phyloP scores from a whole-genome alignment of 257 asterid genomes.

The Avicennia marina region DNA sequence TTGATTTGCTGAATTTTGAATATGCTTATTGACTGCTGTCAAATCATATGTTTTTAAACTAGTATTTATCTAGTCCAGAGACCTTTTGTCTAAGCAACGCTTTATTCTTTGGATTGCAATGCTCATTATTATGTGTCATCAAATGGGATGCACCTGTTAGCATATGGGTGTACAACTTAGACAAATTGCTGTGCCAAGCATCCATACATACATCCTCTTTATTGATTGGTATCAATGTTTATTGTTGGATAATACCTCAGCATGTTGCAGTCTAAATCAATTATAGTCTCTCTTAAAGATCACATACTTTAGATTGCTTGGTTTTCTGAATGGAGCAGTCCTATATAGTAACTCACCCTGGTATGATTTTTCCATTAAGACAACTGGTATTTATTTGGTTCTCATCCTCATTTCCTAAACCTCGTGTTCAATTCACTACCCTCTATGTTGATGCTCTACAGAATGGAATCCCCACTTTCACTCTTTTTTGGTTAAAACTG shows the following conservation, averaged over 20 bases:
- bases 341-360: conserved; percentile 1
- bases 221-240: neutral
- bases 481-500: conserved; percentile 8
- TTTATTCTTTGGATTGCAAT: neutral
- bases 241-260: neutral
- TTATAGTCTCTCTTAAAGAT: no score
- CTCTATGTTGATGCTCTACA: no score
- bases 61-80: neutral
- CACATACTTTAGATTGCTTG: no score
- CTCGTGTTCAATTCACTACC: conserved; percentile 5
- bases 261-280: neutral
- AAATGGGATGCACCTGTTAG: neutral
- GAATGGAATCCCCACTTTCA: neutral
- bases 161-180: neutral
- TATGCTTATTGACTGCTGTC: no score
- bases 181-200: neutral
- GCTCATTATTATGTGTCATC: neutral
- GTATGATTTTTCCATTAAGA: neutral
- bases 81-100: conserved; percentile 3
- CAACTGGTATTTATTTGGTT: neutral
- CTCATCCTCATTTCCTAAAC: conserved; percentile 1
- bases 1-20: no score
- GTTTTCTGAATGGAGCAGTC: neutral
- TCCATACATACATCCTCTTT: neutral
- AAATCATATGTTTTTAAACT: no score